These are phyloP conservation scores for Candida ponderosae DNA, from an alignment of 805 yeast genomes.

Conservation along the genomic window DNA sequence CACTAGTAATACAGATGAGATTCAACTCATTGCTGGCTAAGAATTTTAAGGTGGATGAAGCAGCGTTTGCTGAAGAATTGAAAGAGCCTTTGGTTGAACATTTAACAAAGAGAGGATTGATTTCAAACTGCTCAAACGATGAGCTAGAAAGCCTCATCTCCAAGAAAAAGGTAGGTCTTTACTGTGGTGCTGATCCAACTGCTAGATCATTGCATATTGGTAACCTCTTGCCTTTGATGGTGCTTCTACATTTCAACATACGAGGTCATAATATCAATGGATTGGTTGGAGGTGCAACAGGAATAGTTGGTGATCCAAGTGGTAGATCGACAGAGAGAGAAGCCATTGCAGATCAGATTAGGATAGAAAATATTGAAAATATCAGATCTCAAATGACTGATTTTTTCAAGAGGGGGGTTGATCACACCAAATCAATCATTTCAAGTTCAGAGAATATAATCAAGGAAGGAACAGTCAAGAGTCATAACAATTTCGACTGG, in stretches of 20 bases:
- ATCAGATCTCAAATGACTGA: conserved; percentile 55
- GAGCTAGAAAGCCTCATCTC: conserved; percentile 18
- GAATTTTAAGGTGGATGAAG: conserved; percentile 12
- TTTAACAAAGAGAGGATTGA: conserved; percentile 37
- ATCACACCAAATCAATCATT: conserved; percentile 40
- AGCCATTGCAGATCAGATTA: conserved; percentile 41
- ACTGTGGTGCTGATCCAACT: conserved; percentile 96
- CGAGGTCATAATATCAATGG: conserved; percentile 84
- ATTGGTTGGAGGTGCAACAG: conserved; percentile 92
- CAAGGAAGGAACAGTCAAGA: conserved; percentile 32
- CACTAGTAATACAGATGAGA: conserved; percentile 4
- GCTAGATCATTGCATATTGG: conserved; percentile 89
- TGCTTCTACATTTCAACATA: conserved; percentile 72
- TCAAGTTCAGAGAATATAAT: conserved; percentile 15
- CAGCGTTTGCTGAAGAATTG: conserved; percentile 19
- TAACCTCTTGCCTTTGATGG: conserved; percentile 80
- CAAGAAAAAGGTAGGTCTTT: conserved; percentile 44
- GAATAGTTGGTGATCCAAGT: conserved; percentile 93
- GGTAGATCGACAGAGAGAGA: conserved; percentile 77
- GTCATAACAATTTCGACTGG: conserved; percentile 73
- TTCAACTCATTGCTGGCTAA: conserved; percentile 1
- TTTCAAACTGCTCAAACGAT: conserved; percentile 33
- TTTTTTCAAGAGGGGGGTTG: conserved; percentile 55
- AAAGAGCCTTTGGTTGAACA: conserved; percentile 31
- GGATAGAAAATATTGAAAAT: conserved; percentile 47